These are phyloP conservation scores for Exophiala sp. DNA, from an alignment of 2,329 filamentous ascomycete genomes.

Conservation along the genomic window DNA sequence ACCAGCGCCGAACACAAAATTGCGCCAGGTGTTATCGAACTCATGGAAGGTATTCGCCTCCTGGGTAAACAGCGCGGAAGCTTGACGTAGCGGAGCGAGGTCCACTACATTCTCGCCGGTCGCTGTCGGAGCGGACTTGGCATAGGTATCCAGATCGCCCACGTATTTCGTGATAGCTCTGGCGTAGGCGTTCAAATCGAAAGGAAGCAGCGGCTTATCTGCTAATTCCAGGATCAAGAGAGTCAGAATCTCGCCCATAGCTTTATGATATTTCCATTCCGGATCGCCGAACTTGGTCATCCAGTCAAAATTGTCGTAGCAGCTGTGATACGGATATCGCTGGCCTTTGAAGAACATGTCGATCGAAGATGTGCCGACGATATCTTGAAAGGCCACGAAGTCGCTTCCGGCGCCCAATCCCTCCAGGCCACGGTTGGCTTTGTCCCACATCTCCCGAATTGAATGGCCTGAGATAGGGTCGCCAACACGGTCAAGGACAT, in stretches of 20 bases:
- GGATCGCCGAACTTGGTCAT: conserved; percentile 76
- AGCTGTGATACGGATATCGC: conserved; percentile 67
- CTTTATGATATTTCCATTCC: conserved; percentile 70
- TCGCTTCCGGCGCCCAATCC: conserved; percentile 71
- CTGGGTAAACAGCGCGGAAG: conserved; percentile 55
- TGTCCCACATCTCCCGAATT: conserved; percentile 70
- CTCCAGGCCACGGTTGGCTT: conserved; percentile 54
- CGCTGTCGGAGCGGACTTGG: conserved; percentile 43
- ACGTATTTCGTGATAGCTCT: conserved; percentile 59
- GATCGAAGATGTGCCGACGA: conserved; percentile 80
- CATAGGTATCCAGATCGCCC: conserved; percentile 61
- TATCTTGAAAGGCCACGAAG: conserved; percentile 83
- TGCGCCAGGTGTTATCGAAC: conserved; percentile 75
- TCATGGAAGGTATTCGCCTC: conserved; percentile 60
- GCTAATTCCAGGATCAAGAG: conserved; percentile 79
- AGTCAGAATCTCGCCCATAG: conserved; percentile 71
- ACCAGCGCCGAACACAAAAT: conserved; percentile 60
- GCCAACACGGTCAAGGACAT: conserved; percentile 65
- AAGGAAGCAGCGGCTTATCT: conserved; percentile 73
- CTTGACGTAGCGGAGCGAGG: conserved; percentile 56
- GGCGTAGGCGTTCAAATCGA: conserved; percentile 72
- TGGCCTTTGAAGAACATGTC: conserved; percentile 72
- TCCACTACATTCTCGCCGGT: conserved; percentile 39
- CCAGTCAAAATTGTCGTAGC: conserved; percentile 86
- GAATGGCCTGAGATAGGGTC: conserved; percentile 60